Evolutionary conservation across 768 basidiomycete species (phyloP), one percentile per base, ranked within the genome.

Genomic region (Lactarius indigo): DNA sequence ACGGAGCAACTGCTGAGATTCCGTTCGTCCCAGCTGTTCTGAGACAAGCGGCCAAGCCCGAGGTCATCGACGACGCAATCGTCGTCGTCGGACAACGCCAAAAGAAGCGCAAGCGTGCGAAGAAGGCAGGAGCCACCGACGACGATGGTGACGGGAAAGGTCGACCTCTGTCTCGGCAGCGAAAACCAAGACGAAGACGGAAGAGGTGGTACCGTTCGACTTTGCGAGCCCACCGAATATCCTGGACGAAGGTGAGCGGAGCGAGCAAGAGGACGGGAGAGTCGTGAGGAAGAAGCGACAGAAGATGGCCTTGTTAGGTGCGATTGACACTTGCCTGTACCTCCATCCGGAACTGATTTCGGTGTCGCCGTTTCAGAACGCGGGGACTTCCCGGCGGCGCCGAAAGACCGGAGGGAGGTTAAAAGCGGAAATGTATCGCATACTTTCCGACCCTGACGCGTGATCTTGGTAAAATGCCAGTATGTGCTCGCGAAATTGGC

Each of bases 21-120:
- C 87, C 93, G 1, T 96, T 88, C 69, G 81, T 96, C 10, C 92
- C 92, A 57, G 82, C 85, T 1, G 76, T 84, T 0, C 82, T 87
- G 71, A 85, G 93, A 26, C 73, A 73, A 58, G 63, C 73, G 23
- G 75, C 73, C 44, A 65, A 71, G 31, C 47, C 73, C 39, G 74
- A 72, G 30, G 74, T 74, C 23, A 77, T 78, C 39, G 85, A 87
- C 55, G 91, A 91, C 72, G 79, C 84, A 1, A 87, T 94, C 61
- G 84, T 92, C 7, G 82, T 89, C 17, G 89, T 92, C 20, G 90
- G 90, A 8, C 86, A 88, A 72, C 79, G 82, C 61, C 80, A 83
- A 73, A 87, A 86, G 78, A 90, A 90, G 73, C 81, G 85, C 47
- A 91, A 90, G 74, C 81, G 87, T 68, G 75, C 71, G 13, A 81